Evolutionary conservation across 2,329 filamentous ascomycete genomes (phyloP), one percentile per base, ranked within the genome.

Genomic region (Trichoderma cornu-damae): DNA sequence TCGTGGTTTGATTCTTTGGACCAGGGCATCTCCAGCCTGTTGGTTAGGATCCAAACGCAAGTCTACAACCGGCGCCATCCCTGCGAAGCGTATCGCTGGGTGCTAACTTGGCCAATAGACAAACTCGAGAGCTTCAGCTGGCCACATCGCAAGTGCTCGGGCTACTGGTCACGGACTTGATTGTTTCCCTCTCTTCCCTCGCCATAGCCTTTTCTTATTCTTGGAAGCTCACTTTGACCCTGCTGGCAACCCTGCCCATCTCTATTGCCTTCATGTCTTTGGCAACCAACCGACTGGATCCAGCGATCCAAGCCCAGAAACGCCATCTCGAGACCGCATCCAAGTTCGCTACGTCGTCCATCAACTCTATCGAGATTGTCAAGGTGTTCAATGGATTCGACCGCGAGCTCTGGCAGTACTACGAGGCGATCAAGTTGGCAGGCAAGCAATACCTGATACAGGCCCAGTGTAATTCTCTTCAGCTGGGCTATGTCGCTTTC

Each of bases 221-320:
- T 0, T 96, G 89, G 90, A 86, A 86, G 61, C 77, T 97, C 14
- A 91, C 92, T 0, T 75, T 96, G 0, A 85, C 95, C 2, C 85
- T 93, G 9, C 75, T 96, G 3, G 81, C 87, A 0, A 87, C 85
- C 0, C 76, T 91, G 0, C 90, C 93, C 0, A 61, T 93, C 1
- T 84, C 89, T 4, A 76, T 82, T 2, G 58, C 83, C 1, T 66
- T 86, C 1, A 77, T 94, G 1, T 77, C 75, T 1, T 71, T 85
- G 8, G 74, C 89, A 1, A 85, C 85, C 2, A 75, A 76, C 2
- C 78, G 76, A 35, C 77, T 94, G 34, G 81, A 87, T 32, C 73
- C 79, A 3, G 84, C 84, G 9, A 85, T 93, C n/a, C 77, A 82
- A 61, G 75, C 75, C 2, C 91, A 96, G 65, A 85, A 88, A 57